Conservation (phyloP, 345 rosid species). For the Isatis tinctoria region DNA sequence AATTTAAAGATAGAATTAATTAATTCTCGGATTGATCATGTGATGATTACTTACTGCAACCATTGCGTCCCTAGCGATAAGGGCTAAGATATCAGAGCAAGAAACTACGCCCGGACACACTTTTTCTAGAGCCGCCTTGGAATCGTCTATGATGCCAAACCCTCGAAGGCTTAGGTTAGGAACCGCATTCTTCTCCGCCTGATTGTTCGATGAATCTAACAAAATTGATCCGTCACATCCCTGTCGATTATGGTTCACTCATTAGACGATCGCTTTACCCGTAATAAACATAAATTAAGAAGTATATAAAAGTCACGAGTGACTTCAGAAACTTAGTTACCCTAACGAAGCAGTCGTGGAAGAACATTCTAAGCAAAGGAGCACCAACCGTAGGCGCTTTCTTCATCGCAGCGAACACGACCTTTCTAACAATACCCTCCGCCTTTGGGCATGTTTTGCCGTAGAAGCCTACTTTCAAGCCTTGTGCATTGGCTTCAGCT, state of each 20-base stretch:
- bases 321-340: conserved; percentile 25
- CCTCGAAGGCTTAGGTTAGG: conserved; percentile 53
- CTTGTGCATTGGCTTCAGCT: conserved; percentile 21
- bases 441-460: conserved; percentile 30
- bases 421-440: conserved; percentile 34
- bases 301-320: neutral
- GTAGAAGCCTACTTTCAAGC: conserved; percentile 40
- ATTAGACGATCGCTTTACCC: neutral
- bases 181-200: conserved; percentile 45
- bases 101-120: conserved; percentile 62
- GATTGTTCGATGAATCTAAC: conserved; percentile 36
- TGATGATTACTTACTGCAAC: conserved; percentile 39
- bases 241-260: conserved; percentile 25
- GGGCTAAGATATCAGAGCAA: conserved; percentile 59
- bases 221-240: conserved; percentile 72
- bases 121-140: conserved; percentile 48
- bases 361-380: conserved; percentile 56
- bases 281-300: too few species aligned
- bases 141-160: conserved; percentile 51
- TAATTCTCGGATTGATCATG: neutral
- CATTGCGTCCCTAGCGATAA: conserved; percentile 57
- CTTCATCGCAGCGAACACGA: conserved; percentile 37
- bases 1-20: neutral
- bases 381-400: conserved; percentile 37
- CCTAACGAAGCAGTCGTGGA: conserved; percentile 66